Percentiles rank a stretch among this genome's conserved stretches.
These are phyloP conservation scores for Botryotinia convoluta DNA, from an alignment of 2,329 filamentous ascomycete genomes.

Conservation along the genomic window DNA sequence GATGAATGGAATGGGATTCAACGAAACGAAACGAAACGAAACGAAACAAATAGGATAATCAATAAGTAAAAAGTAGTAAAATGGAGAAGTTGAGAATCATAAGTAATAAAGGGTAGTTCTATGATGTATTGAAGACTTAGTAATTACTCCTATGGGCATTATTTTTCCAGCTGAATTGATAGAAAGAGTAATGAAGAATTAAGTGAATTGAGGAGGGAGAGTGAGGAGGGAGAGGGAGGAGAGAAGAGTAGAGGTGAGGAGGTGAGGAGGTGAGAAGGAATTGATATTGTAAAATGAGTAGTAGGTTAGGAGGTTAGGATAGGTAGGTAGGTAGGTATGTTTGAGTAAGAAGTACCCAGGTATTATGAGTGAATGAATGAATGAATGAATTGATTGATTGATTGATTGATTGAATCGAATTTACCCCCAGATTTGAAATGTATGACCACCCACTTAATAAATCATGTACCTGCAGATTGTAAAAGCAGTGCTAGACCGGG, in stretches of 20 bases:
- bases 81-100: background rate
- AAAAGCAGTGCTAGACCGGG: background rate
- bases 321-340: too few species aligned
- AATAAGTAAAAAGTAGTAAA: background rate
- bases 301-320: too few species aligned
- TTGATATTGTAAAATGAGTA: background rate
- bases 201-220: background rate
- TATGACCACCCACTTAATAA: background rate
- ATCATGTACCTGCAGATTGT: conserved; percentile 7
- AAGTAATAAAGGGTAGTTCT: conserved; percentile 14
- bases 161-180: background rate
- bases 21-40: background rate
- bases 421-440: conserved; percentile 2
- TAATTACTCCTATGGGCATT: conserved; percentile 14
- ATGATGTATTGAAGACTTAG: conserved; percentile 6
- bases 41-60: background rate
- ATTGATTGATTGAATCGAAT: background rate
- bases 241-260: background rate
- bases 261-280: background rate
- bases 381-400: too few species aligned
- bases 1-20: background rate
- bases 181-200: background rate
- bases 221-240: background rate
- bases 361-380: background rate
- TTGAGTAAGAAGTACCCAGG: background rate